Percentiles rank a stretch among this genome's conserved stretches.
phyloP scores from a whole-genome alignment of 2,329 filamentous ascomycete genomes.

The Colletotrichum phormii region DNA sequence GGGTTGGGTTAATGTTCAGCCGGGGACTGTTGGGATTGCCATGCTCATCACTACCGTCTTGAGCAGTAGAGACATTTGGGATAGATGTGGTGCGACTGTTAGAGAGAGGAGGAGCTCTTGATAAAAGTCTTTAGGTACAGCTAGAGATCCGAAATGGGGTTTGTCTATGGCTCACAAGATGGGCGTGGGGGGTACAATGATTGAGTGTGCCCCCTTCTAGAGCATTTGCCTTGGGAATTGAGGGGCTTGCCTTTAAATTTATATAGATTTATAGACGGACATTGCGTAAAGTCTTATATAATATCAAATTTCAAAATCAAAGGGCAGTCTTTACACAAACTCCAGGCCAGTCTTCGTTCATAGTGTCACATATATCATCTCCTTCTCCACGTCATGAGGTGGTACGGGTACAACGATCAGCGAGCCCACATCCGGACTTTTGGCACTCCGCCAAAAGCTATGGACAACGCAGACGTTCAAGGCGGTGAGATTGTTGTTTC shows the following conservation, averaged over 20 bases:
- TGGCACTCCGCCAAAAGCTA: neutral
- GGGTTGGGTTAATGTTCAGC: constrained; percentile 68
- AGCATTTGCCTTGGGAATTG: neutral
- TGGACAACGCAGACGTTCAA: too few species aligned
- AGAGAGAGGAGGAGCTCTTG: neutral
- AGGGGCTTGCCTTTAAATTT: neutral
- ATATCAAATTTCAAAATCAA: neutral
- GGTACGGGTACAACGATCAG: too few species aligned
- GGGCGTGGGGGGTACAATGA: constrained; percentile 39
- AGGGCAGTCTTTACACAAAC: neutral
- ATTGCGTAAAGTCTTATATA: neutral
- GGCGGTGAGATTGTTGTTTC: neutral
- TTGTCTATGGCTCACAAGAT: constrained; percentile 35
- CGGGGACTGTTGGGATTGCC: constrained; percentile 64
- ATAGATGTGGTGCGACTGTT: constrained; percentile 49
- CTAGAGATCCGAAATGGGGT: neutral
- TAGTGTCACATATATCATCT: neutral
- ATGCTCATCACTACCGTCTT: constrained; percentile 73
- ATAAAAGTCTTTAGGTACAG: neutral
- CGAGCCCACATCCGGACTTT: too few species aligned
- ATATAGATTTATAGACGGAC: neutral
- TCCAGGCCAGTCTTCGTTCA: too few species aligned
- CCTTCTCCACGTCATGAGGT: too few species aligned
- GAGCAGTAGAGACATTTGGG: constrained; percentile 72
- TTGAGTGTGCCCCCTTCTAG: neutral